Evolutionary conservation across 129 eudicot genomes (phyloP).

Genomic region (Helianthus annuus): HanXRQr2.0-SUNRISE NC_035435.2:44928096-44928595

Average conservation of each 20-base stretch:
- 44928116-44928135: too few relatives aligned
- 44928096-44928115: too few relatives aligned
- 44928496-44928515: conserved; percentile 75
- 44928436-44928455: too few relatives aligned
- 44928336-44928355: conserved; percentile 43
- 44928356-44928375: conserved; percentile 63
- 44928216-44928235: too few relatives aligned
- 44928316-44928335: conserved; percentile 13
- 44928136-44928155: too few relatives aligned
- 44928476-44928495: conserved; percentile 87
- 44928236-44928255: too few relatives aligned
- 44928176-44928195: too few relatives aligned
- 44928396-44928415: conserved; percentile 61
- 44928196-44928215: too few relatives aligned
- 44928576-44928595: too few relatives aligned
- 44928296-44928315: not conserved
- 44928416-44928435: conserved; percentile 30
- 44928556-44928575: conserved; percentile 45
- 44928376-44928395: conserved; percentile 73
- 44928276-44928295: conserved; percentile 3
- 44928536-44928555: conserved; percentile 66
- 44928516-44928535: conserved; percentile 94
- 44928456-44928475: conserved; percentile 35
- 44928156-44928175: too few relatives aligned
- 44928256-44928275: not conserved